These are phyloP conservation scores for Trichoderma sp. DNA, from an alignment of 2,329 filamentous ascomycete genomes.

Conservation along the genomic window DNA sequence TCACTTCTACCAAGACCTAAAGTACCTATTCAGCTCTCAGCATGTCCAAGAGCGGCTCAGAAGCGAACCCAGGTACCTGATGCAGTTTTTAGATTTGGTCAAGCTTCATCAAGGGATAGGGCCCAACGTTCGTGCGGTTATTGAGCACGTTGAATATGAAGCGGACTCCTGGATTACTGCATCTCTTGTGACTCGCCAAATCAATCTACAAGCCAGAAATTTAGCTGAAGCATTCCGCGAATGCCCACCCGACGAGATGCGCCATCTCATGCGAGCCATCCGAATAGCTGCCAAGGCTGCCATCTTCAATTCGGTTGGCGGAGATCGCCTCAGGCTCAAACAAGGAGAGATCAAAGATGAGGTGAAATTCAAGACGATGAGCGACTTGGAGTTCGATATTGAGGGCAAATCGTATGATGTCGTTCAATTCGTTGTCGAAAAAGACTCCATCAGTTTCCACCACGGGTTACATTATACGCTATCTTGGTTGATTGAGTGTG, in stretches of 20 bases:
- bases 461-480: constrained; percentile 95
- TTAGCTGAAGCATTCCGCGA: constrained; percentile 85
- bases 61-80: constrained; percentile 80
- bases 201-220: constrained; percentile 88
- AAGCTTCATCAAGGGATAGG: constrained; percentile 97
- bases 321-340: constrained; percentile 83
- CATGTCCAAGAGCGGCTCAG: constrained; percentile 87
- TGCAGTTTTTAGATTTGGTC: constrained; percentile 93
- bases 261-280: constrained; percentile 71
- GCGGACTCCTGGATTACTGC: constrained; percentile 98
- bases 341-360: constrained; percentile 88
- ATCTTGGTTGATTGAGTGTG: constrained; percentile 93
- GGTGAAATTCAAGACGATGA: constrained; percentile 76
- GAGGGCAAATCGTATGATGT: constrained; percentile 63
- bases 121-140: constrained; percentile 85
- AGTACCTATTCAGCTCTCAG: constrained; percentile 84
- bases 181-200: constrained; percentile 89
- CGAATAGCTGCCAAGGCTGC: constrained; percentile 77
- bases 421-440: constrained; percentile 85
- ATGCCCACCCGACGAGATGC: constrained; percentile 64
- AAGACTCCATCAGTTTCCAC: constrained; percentile 93
- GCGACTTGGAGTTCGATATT: constrained; percentile 78
- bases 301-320: constrained; percentile 86
- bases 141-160: constrained; percentile 97
- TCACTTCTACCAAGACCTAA: constrained; percentile 94